Conservation (phyloP, 1,284 basidiomycete species). For the Heterobasidion irregulare region DNA sequence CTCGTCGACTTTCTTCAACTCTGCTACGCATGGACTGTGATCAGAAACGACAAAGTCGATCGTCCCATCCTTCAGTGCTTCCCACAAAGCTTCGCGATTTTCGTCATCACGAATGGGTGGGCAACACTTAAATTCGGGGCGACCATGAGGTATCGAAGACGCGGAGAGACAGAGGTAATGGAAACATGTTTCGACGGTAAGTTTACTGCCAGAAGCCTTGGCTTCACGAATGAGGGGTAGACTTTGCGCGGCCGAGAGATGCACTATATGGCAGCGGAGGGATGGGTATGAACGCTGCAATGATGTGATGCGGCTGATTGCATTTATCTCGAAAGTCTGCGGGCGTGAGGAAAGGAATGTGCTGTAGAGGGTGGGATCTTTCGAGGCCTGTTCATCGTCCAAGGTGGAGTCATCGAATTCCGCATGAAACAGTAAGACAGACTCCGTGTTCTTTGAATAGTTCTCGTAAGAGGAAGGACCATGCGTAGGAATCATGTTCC, state of each 20-base stretch:
- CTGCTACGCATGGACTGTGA: constrained; percentile 83
- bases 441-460: constrained; percentile 45
- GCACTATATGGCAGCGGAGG: constrained; percentile 87
- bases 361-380: constrained; percentile 52
- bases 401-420: constrained; percentile 52
- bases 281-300: constrained; percentile 55
- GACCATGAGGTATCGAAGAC: constrained; percentile 58
- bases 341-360: constrained; percentile 85
- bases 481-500: constrained; percentile 7
- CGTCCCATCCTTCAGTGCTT: constrained; percentile 69
- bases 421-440: constrained; percentile 83
- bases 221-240: constrained; percentile 71
- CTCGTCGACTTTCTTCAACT: constrained; percentile 73
- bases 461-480: background rate
- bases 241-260: constrained; percentile 79
- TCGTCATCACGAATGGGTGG: constrained; percentile 77
- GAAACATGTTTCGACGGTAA: constrained; percentile 92
- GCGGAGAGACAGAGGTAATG: constrained; percentile 80
- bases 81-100: constrained; percentile 74
- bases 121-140: constrained; percentile 87
- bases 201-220: constrained; percentile 48
- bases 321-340: constrained; percentile 65
- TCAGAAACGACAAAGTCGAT: constrained; percentile 92
- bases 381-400: constrained; percentile 9
- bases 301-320: constrained; percentile 67